Base-by-base conservation (phyloP, 192 early-diverging fungal genomes). In the Gryganskiella cystojenkinii region DNA sequence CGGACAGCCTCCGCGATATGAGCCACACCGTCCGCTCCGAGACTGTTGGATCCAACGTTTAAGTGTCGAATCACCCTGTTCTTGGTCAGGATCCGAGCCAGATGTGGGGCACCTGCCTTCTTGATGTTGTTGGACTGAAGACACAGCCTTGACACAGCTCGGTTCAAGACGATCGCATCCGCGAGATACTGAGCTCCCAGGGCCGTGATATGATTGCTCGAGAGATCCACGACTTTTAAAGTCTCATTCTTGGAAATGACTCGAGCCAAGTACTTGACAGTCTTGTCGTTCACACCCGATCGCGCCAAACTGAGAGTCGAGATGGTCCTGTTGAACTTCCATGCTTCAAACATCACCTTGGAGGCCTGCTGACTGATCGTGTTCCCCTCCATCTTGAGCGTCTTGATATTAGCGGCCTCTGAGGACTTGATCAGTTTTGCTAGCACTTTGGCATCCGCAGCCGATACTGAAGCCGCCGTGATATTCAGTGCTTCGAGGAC, bases 201-300 rank as follows among this genome's bases (percentile, higher is more conserved):
- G 10, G 64, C 59, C 19, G 70, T 70, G 34, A 85, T 74, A 6
- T 60, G 61, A 54, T 85, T 85, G 40, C 70, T 58, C 24, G 71
- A 74, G 9, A 85, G 33, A 19, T 85, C 79, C 61, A 85, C 34
- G 14, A 64, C 66, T 55, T 40, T 53, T 9, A 85, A 22, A 0
- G 64, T 54, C 22, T 64, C 66, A 22, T 75, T 80, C 61, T 71
- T 68, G 50, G 28, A 45, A 40, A 85, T 56, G 7, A 79, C 67
- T 31, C 72, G 57, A 2, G 68, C 70, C 15, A 85, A 34, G 19
- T 79, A 69, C 53, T 80, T 79, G 64, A 70, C 43, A 0, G 79
- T 80, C 64, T 84, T 78, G 67, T 85, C 83, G 35, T 82, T 80
- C 24, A 84, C 82, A 1, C 61, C 66, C 4, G 79, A 83, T 50